phyloP scores from a whole-genome alignment of 345 rosid species.

The Acer yangbiense region DNA sequence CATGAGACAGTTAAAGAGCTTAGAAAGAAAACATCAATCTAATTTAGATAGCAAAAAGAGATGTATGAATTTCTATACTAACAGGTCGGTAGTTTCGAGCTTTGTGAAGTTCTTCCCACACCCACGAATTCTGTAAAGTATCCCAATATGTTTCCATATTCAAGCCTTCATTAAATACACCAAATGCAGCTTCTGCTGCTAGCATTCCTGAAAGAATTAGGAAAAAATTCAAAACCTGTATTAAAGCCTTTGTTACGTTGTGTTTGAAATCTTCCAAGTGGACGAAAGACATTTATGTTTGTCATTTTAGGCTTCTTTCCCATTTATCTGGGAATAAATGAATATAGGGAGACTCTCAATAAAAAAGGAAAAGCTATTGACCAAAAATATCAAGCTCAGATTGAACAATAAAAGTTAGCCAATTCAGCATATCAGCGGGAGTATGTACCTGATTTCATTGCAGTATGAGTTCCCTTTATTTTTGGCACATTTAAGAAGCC shows the following conservation, averaged over 20 bases:
- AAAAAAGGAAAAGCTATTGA: not conserved
- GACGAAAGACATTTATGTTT: not conserved
- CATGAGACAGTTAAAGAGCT: not conserved
- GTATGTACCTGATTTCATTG: slow-evolving; percentile 89
- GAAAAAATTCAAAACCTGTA: not conserved
- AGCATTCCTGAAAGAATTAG: slow-evolving; percentile 72
- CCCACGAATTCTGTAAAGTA: slow-evolving; percentile 71
- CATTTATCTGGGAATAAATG: not conserved
- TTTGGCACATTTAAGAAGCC: slow-evolving; percentile 97
- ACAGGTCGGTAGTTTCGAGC: slow-evolving; percentile 94
- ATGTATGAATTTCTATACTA: slow-evolving; percentile 32
- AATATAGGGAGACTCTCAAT: not conserved
- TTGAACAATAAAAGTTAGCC: not conserved
- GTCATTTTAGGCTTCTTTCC: not conserved
- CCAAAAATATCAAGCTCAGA: not conserved
- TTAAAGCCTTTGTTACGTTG: not conserved
- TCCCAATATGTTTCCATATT: slow-evolving; percentile 79
- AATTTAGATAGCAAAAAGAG: not conserved
- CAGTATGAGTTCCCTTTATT: slow-evolving; percentile 98
- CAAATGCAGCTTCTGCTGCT: slow-evolving; percentile 91
- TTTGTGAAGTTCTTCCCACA: slow-evolving; percentile 82
- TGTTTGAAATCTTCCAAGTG: not conserved
- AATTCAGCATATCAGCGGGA: not conserved
- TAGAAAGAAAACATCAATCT: not conserved
- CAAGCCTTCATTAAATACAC: slow-evolving; percentile 54